These are phyloP conservation scores for Syncephalastrum racemosum DNA, from an alignment of 371 early-diverging fungal genomes.

Conservation along the genomic window DNA sequence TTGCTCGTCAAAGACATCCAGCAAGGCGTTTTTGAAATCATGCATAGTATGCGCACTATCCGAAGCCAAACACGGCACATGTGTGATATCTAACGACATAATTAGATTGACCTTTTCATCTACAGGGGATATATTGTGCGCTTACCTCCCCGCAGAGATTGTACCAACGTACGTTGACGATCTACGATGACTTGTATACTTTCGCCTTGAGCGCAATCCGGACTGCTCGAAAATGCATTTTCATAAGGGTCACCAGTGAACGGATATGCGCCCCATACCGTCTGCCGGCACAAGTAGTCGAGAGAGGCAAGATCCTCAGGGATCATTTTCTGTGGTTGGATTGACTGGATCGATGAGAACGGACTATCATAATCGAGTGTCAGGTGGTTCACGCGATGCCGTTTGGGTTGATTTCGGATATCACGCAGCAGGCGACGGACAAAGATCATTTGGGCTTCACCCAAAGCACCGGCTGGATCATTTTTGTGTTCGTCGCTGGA, in stretches of 20 bases:
- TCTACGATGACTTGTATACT: slow-evolving; percentile 47
- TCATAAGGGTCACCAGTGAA: slow-evolving; percentile 46
- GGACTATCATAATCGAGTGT: slow-evolving; percentile 15
- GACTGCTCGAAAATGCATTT: slow-evolving; percentile 8
- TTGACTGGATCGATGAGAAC: slow-evolving; percentile 9
- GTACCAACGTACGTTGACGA: slow-evolving; percentile 45
- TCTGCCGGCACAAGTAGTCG: slow-evolving; percentile 49
- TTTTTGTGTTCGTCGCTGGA: slow-evolving; percentile 12
- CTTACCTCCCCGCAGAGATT: slow-evolving; percentile 48
- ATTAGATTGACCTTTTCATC: not conserved
- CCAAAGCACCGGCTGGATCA: slow-evolving; percentile 12
- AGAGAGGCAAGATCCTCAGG: slow-evolving; percentile 20
- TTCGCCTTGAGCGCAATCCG: slow-evolving; percentile 51
- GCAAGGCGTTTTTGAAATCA: slow-evolving; percentile 45
- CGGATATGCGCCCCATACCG: slow-evolving; percentile 54
- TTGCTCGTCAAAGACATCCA: slow-evolving; percentile 39
- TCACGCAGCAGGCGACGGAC: slow-evolving; percentile 22
- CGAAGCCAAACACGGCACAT: slow-evolving; percentile 14
- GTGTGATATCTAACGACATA: slow-evolving; percentile 10
- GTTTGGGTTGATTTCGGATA: slow-evolving; percentile 8
- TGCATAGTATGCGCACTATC: slow-evolving; percentile 18
- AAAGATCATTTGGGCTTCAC: slow-evolving; percentile 38
- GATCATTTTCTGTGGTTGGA: slow-evolving; percentile 14
- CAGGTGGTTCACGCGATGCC: slow-evolving; percentile 9
- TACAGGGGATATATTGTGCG: slow-evolving; percentile 15